These are phyloP conservation scores for Solanum sejunctum DNA, from an alignment of 257 asterid species.

Conservation along the genomic window DNA sequence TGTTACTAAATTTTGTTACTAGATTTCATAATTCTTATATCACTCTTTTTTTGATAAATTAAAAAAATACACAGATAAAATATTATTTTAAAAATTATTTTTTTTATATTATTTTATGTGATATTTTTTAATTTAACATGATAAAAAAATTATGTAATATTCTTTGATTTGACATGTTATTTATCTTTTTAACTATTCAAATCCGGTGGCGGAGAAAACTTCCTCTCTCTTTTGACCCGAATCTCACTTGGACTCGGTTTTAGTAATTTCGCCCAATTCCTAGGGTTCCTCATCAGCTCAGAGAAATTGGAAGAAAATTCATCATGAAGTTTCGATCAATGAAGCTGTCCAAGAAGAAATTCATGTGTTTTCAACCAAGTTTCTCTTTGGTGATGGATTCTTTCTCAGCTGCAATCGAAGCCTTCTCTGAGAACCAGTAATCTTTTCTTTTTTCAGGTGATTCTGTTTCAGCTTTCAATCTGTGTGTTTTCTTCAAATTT, in stretches of 20 bases:
- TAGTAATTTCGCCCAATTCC: no score
- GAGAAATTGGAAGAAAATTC: no score
- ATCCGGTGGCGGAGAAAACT: no score
- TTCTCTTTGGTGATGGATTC: not conserved
- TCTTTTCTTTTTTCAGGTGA: not conserved
- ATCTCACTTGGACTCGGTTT: not conserved
- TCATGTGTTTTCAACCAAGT: not conserved
- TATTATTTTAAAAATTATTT: no score
- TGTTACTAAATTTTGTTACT: not conserved
- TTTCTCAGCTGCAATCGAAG: not conserved
- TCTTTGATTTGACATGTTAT: no score
- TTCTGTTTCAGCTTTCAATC: not conserved
- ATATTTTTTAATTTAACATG: no score
- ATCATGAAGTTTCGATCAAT: not conserved
- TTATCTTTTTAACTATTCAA: no score
- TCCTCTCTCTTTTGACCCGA: not conserved
- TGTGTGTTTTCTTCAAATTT: not conserved
- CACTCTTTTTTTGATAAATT: not conserved
- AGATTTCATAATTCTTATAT: not conserved
- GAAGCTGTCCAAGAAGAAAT: not conserved
- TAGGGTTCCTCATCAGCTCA: no score
- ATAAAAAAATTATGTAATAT: no score
- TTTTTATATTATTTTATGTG: no score
- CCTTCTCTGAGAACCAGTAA: not conserved
- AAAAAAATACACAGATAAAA: no score